These are phyloP conservation scores for Cylindrodendrum hubeiense DNA, from an alignment of 2,329 filamentous ascomycete species.

Conservation along the genomic window DNA sequence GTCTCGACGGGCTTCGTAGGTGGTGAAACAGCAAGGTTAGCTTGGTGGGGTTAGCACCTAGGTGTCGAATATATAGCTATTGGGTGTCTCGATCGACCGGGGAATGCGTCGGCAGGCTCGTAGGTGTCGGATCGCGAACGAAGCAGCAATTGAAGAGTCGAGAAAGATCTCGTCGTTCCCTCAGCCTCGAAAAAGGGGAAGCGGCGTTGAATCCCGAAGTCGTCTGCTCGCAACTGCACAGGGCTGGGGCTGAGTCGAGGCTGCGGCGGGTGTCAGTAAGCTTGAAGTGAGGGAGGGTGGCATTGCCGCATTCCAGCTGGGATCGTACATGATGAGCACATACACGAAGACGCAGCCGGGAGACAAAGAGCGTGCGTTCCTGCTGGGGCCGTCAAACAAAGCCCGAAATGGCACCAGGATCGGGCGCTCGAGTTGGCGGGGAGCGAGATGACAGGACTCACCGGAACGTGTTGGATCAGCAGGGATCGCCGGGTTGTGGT, in stretches of 20 bases:
- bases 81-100: neutral
- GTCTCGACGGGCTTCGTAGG: neutral
- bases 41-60: neutral
- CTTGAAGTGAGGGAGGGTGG: constrained; percentile 1
- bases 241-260: constrained; percentile 44
- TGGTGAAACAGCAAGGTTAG: neutral
- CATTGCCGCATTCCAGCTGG: neutral
- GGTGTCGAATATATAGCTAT: neutral
- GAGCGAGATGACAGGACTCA: neutral
- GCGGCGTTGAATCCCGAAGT: neutral
- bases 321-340: neutral
- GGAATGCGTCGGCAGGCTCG: neutral
- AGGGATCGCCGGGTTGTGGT: neutral
- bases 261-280: constrained; percentile 29
- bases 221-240: constrained; percentile 29
- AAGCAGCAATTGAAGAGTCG: neutral
- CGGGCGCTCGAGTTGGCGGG: neutral
- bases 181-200: neutral
- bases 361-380: constrained; percentile 17
- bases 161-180: neutral
- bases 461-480: neutral
- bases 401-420: constrained; percentile 18
- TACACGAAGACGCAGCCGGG: neutral
- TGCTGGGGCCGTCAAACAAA: constrained; percentile 1
- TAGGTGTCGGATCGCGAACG: neutral